These are phyloP conservation scores for Trametes sp. DNA, from an alignment of 1,284 basidiomycete genomes.

Conservation along the genomic window DNA sequence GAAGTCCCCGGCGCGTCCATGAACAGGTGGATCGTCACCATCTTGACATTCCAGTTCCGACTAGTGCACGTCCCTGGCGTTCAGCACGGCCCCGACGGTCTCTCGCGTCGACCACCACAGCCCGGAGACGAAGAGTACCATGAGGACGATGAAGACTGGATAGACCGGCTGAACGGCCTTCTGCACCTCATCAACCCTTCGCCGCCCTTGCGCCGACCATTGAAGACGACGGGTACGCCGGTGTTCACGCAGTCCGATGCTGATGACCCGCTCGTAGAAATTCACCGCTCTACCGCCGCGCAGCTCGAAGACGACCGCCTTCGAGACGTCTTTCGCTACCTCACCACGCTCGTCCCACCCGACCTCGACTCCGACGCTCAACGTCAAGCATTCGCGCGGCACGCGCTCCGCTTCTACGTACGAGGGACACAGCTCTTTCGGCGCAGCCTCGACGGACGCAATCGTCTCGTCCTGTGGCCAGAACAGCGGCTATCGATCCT, in stretches of 20 bases:
- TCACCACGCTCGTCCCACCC: conserved; percentile 27
- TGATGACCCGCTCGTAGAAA: neutral
- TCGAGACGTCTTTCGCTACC: conserved; percentile 11
- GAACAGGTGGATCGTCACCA: conserved; percentile 50
- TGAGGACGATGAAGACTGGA: conserved; percentile 44
- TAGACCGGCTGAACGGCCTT: conserved; percentile 39
- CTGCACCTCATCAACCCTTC: conserved; percentile 25
- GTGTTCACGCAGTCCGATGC: neutral
- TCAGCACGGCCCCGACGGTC: conserved; percentile 45
- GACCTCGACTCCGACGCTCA: conserved; percentile 2
- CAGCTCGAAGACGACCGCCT: conserved; percentile 4
- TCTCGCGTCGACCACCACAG: conserved; percentile 41
- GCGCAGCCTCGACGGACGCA: conserved; percentile 1
- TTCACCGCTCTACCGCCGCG: conserved; percentile 1
- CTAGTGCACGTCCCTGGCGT: conserved; percentile 44
- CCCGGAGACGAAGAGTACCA: conserved; percentile 33
- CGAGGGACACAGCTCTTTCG: conserved; percentile 24
- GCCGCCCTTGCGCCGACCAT: neutral
- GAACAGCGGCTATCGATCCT: conserved; percentile 16
- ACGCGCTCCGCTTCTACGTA: conserved; percentile 21
- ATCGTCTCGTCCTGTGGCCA: conserved; percentile 24
- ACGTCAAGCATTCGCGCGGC: neutral
- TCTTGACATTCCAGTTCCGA: conserved; percentile 46
- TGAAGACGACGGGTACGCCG: neutral
- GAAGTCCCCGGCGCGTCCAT: conserved; percentile 44